Conservation (phyloP, 306 rosid genomes). For the Citrullus amarus region DNA sequence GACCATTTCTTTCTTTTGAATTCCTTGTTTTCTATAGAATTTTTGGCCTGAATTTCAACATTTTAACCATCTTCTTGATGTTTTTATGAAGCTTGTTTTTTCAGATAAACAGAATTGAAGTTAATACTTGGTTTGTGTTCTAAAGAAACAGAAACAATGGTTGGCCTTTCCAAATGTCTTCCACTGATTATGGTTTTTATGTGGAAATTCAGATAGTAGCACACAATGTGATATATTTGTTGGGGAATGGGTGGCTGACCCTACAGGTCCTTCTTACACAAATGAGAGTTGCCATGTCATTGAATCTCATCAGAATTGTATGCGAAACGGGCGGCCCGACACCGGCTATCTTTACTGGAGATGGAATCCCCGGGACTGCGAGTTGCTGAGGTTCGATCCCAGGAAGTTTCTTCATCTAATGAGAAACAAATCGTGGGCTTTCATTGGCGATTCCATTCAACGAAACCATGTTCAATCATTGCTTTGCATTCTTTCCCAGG, state of each 20-base stretch:
- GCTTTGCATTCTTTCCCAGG: conserved; percentile 75
- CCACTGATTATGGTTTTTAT: not conserved
- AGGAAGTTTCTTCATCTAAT: conserved; percentile 43
- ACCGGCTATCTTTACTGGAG: conserved; percentile 59
- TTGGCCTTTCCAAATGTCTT: not conserved
- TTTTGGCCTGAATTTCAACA: not conserved
- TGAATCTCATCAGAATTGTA: conserved; percentile 69
- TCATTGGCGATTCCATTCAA: conserved; percentile 76
- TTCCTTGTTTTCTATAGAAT: too few species aligned
- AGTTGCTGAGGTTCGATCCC: conserved; percentile 47
- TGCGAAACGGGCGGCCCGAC: conserved; percentile 75
- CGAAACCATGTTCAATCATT: conserved; percentile 75
- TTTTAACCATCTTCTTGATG: not conserved
- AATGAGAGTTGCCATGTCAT: conserved; percentile 58
- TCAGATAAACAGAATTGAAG: not conserved
- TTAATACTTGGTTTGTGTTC: not conserved
- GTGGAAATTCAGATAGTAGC: not conserved
- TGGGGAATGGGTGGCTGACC: conserved; percentile 70
- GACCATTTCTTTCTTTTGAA: too few species aligned
- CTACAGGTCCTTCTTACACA: conserved; percentile 48
- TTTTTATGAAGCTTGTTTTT: not conserved
- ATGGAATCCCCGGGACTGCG: conserved; percentile 62
- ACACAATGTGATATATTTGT: conserved; percentile 53
- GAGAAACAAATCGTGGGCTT: conserved; percentile 59
- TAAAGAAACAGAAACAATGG: not conserved